These are phyloP conservation scores for Mucor sp. DNA, from an alignment of 371 early-diverging fungal genomes.

Conservation along the genomic window DNA sequence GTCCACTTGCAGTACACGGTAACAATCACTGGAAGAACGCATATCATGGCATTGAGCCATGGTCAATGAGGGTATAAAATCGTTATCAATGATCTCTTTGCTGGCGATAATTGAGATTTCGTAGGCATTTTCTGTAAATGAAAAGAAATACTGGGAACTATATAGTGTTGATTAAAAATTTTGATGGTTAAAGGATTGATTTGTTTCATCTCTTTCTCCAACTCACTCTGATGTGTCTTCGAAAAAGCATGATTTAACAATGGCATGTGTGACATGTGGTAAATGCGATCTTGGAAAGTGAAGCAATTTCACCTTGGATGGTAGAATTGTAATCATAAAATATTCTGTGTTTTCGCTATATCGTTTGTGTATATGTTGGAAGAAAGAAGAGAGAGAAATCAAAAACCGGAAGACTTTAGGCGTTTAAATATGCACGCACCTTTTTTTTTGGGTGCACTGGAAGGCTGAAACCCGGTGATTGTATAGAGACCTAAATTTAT, in stretches of 20 bases:
- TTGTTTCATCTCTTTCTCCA: neutral
- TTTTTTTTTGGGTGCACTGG: neutral
- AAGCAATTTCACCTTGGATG: constrained; percentile 47
- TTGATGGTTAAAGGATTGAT: neutral
- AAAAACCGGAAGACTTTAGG: neutral
- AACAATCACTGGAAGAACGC: constrained; percentile 56
- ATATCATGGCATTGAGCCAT: constrained; percentile 43
- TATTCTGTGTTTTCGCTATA: neutral
- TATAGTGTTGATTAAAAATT: too few relatives aligned
- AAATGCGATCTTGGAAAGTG: constrained; percentile 48
- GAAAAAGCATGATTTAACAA: constrained; percentile 67
- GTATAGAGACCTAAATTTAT: neutral
- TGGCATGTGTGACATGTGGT: constrained; percentile 60
- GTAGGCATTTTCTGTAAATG: constrained; percentile 74
- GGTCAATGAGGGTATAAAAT: constrained; percentile 47
- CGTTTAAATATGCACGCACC: neutral
- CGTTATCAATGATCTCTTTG: constrained; percentile 53
- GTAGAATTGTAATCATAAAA: constrained; percentile 50
- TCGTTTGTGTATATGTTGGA: neutral
- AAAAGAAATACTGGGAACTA: constrained; percentile 68
- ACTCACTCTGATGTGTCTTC: constrained; percentile 39
- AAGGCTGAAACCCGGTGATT: neutral
- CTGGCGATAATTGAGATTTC: constrained; percentile 75
- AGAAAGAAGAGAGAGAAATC: neutral
- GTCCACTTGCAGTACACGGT: constrained; percentile 74